Evolutionary conservation across 2,329 filamentous ascomycete genomes (phyloP).

Genomic region (Aureobasidium sp.): DNA sequence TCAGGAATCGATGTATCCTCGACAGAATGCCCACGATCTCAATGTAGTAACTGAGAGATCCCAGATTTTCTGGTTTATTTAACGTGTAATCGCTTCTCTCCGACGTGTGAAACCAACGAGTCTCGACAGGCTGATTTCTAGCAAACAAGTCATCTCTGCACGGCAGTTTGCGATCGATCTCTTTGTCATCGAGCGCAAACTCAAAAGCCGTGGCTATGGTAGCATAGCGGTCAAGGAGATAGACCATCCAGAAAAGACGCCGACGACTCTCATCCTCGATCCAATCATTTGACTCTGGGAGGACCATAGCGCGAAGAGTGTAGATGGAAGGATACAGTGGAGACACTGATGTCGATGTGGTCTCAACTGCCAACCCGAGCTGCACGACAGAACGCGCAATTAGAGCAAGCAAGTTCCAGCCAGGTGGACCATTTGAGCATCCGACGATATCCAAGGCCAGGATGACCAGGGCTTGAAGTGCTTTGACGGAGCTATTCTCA

Average conservation of each 20-base stretch:
- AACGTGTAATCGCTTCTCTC: constrained; percentile 39
- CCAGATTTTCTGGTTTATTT: constrained; percentile 69
- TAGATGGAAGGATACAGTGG: constrained; percentile 81
- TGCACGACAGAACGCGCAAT: constrained; percentile 86
- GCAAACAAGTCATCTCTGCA: constrained; percentile 82
- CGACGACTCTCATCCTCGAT: constrained; percentile 83
- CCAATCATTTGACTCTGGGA: constrained; percentile 75
- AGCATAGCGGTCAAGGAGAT: constrained; percentile 79
- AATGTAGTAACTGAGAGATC: constrained; percentile 82
- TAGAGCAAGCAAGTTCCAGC: constrained; percentile 84
- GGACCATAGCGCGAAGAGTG: constrained; percentile 73
- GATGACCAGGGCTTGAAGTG: constrained; percentile 79
- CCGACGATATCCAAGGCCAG: constrained; percentile 78
- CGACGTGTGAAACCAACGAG: constrained; percentile 60
- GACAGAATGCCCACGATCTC: constrained; percentile 83
- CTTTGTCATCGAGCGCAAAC: constrained; percentile 79
- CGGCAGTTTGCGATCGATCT: constrained; percentile 78
- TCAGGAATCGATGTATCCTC: constrained; percentile 79
- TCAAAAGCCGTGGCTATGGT: constrained; percentile 89
- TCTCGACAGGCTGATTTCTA: constrained; percentile 76
- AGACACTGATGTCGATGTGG: constrained; percentile 67
- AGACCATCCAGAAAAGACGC: constrained; percentile 89
- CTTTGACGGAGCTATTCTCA: constrained; percentile 82
- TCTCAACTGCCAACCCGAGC: constrained; percentile 74
- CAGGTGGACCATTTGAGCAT: constrained; percentile 79